These are phyloP conservation scores for Botryotinia globosa DNA, from an alignment of 2,329 filamentous ascomycete genomes.

Conservation along the genomic window DNA sequence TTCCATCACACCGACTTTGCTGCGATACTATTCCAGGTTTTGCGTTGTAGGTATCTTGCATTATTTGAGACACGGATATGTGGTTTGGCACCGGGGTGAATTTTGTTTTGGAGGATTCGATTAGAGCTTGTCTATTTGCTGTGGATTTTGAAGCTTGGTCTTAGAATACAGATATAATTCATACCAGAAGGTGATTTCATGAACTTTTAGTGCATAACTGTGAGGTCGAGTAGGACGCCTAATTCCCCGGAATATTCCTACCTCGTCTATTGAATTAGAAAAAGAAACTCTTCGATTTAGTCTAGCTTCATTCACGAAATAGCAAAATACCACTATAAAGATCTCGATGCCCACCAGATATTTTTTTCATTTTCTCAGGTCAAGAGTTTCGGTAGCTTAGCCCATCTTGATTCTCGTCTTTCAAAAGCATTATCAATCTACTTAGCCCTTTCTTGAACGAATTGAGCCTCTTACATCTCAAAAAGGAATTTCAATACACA, in stretches of 20 bases:
- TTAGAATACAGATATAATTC: neutral
- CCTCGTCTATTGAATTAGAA: neutral
- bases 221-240: neutral
- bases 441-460: too few species aligned
- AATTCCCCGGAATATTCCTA: neutral
- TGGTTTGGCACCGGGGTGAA: neutral
- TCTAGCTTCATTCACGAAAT: neutral
- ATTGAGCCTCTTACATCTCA: neutral
- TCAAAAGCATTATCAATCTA: too few species aligned
- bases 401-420: too few species aligned
- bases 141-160: too few species aligned
- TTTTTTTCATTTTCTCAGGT: neutral
- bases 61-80: neutral
- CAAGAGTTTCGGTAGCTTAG: neutral
- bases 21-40: neutral
- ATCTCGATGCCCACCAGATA: neutral
- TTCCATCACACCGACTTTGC: neutral
- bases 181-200: neutral
- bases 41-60: neutral
- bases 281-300: neutral
- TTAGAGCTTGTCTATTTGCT: too few species aligned
- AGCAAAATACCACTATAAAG: neutral
- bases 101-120: neutral
- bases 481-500: neutral
- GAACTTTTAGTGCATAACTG: neutral